Conservation (phyloP, 345 rosid genomes). For the Kernera saxatilis region DNA sequence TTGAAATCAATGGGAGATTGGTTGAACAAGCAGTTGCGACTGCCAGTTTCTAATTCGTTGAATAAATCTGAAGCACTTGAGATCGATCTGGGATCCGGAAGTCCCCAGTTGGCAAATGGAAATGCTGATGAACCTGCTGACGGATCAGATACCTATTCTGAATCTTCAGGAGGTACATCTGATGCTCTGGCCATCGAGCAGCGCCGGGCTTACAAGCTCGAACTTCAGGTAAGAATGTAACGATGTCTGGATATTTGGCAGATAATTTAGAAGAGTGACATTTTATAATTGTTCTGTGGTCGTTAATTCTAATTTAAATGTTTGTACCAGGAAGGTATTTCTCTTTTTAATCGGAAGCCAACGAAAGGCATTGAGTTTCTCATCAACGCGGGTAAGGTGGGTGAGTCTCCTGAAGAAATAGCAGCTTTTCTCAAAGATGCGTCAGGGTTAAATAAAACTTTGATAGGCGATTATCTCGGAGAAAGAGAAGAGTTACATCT, state of each 20-base stretch:
- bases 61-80: constrained; percentile 27
- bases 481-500: constrained; percentile 78
- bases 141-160: constrained; percentile 49
- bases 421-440: constrained; percentile 70
- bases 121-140: constrained; percentile 56
- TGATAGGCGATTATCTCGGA: constrained; percentile 89
- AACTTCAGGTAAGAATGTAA: constrained; percentile 59
- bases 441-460: constrained; percentile 58
- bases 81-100: constrained; percentile 32
- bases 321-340: constrained; percentile 79
- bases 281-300: neutral
- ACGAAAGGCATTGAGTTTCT: constrained; percentile 79
- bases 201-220: constrained; percentile 83
- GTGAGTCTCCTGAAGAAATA: constrained; percentile 73
- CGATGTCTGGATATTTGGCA: constrained; percentile 8
- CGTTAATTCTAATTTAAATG: constrained; percentile 12
- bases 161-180: constrained; percentile 52
- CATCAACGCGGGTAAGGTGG: constrained; percentile 53
- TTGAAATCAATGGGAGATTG: constrained; percentile 78
- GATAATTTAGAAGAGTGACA: neutral
- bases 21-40: constrained; percentile 63
- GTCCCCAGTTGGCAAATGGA: constrained; percentile 34
- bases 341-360: constrained; percentile 77
- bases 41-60: constrained; percentile 24
- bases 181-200: constrained; percentile 76